Evolutionary conservation across 1,284 basidiomycete species (phyloP), one percentile per base, ranked within the genome.

Genomic region (Rhodotorula sp.): DNA sequence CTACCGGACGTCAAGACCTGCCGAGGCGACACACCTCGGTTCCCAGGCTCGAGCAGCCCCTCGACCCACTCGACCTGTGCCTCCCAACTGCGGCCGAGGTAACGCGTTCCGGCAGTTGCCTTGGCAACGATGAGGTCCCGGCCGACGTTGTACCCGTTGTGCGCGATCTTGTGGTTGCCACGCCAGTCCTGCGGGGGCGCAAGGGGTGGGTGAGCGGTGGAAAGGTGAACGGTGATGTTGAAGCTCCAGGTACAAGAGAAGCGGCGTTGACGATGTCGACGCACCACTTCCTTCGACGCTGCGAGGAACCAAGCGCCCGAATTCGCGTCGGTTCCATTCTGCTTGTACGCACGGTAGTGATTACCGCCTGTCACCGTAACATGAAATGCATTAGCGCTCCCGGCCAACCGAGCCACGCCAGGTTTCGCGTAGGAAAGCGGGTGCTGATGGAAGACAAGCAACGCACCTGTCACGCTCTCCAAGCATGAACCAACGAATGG

Each of bases 291-390:
- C 53, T 80, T 81, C 17, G 76, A 78, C 0, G 80, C 80, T 0
- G 58, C 80, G 12, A 82, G 70, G 74, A 82, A 82, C 81, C 81
- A 82, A 1, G 81, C 81, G 13, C 80, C 80, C 2, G 80, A 80
- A 34, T 81, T 70, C 1, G 80, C 80, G 46, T 71, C 61, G 7
- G 79, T 79, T 9, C 81, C 81, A 57, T 82, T 82, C 76, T 82
- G 81, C 68, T 80, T 80, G 80, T 81, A 82, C 1, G 74, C 77
- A 17, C 81, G 68, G 61, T 81, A 82, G 53, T 82, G 81, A 56
- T 82, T 80, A 1, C 81, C 81, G 21, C 81, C 81, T 66, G 32
- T 32, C 5, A 4, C 6, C 25, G 29, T 8, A 41, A 41, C 39
- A 19, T 19, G 9, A 8, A 3, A 44, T 44, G 29, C 29, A 13